Conservation (phyloP, 768 basidiomycete genomes). For the Nidularia sp. region DNA sequence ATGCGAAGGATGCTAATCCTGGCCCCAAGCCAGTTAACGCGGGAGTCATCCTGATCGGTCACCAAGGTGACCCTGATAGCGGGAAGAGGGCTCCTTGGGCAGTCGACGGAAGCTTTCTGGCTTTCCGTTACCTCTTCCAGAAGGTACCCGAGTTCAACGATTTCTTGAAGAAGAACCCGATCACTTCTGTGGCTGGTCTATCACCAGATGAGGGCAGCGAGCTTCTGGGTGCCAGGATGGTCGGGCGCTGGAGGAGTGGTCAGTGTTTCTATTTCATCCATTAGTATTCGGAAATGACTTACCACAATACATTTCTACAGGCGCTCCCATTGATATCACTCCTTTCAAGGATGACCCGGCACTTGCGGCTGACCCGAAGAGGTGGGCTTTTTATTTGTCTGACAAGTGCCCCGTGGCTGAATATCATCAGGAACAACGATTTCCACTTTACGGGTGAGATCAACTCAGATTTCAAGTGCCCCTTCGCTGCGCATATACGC, state of each 20-base stretch:
- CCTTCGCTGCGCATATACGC: conserved; percentile 45
- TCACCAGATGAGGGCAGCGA: conserved; percentile 36
- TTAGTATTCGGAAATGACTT: neutral
- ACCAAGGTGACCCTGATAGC: conserved; percentile 29
- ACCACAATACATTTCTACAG: conserved; percentile 10
- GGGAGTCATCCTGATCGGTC: conserved; percentile 41
- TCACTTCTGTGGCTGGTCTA: conserved; percentile 25
- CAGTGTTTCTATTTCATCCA: conserved; percentile 5
- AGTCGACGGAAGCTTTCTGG: conserved; percentile 47
- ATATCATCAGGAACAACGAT: conserved; percentile 30
- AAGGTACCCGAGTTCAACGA: conserved; percentile 48
- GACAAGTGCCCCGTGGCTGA: conserved; percentile 8
- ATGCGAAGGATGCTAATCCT: conserved; percentile 26
- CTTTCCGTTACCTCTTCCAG: conserved; percentile 48
- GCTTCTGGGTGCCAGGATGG: conserved; percentile 46
- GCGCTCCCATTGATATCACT: conserved; percentile 40
- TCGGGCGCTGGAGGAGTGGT: conserved; percentile 57
- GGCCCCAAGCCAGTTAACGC: conserved; percentile 34
- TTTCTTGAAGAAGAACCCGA: conserved; percentile 37
- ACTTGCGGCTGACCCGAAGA: conserved; percentile 28
- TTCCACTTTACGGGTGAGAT: conserved; percentile 33
- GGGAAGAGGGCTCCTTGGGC: conserved; percentile 34
- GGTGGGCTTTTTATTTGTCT: conserved; percentile 12
- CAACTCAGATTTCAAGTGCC: conserved; percentile 33
- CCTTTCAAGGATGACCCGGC: conserved; percentile 38